Evolutionary conservation across 75 land plant genomes (phyloP).

Genomic region (Chamaecyparis obtusa): DNA sequence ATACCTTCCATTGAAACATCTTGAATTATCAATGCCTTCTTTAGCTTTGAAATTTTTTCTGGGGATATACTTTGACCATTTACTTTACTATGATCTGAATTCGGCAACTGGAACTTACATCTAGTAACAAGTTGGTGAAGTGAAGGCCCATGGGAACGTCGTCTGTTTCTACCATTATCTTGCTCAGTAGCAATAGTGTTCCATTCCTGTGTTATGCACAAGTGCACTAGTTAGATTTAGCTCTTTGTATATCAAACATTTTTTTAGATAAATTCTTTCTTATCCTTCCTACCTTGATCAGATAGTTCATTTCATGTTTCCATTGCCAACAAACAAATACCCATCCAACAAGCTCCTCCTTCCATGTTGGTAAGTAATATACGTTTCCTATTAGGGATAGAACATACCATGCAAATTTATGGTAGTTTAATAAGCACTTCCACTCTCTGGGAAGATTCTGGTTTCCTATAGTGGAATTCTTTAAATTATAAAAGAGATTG

Average conservation of each 20-base stretch:
- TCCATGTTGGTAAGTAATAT: not conserved
- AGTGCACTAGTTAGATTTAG: not conserved
- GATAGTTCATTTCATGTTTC: not conserved
- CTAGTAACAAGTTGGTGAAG: not conserved
- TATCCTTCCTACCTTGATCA: not conserved
- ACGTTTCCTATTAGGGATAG: not conserved
- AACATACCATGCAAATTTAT: not conserved
- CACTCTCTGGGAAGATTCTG: too few relatives aligned
- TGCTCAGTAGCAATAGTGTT: not conserved
- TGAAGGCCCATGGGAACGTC: not conserved
- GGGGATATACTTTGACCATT: not conserved
- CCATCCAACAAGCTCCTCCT: not conserved
- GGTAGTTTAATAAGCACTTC: too few relatives aligned
- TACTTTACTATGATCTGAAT: too few relatives aligned
- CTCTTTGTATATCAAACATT: not conserved
- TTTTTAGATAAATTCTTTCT: not conserved
- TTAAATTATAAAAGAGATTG: not conserved
- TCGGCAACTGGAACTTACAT: too few relatives aligned
- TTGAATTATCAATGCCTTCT: not conserved
- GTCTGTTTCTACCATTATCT: not conserved
- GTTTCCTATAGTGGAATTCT: too few relatives aligned
- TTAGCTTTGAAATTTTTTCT: not conserved
- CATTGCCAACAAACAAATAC: not conserved
- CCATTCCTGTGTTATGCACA: not conserved
- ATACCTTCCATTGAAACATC: not conserved